Evolutionary conservation across 2,329 filamentous ascomycete genomes (phyloP).

Genomic region (Fusarium sp.): DNA sequence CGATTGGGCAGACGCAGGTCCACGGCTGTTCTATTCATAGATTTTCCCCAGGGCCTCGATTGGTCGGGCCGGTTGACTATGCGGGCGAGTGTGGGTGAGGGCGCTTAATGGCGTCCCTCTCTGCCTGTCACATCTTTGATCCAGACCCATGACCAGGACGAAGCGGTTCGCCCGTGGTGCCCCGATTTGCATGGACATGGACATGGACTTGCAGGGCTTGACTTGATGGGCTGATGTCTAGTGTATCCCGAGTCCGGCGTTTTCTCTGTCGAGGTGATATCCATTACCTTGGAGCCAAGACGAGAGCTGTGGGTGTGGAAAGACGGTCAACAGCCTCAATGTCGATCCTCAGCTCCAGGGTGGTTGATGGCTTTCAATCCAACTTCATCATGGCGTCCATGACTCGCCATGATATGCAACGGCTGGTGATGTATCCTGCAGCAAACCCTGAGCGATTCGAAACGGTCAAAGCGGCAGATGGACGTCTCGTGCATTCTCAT

Average conservation of each 20-base stretch:
- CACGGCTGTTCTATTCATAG: slow-evolving; percentile 43
- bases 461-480: slow-evolving; percentile 5
- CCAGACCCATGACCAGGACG: slow-evolving; percentile 22
- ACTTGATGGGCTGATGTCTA: slow-evolving; percentile 25
- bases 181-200: slow-evolving; percentile 34
- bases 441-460: background rate
- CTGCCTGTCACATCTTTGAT: slow-evolving; percentile 35
- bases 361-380: background rate
- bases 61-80: slow-evolving; percentile 32
- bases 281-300: background rate
- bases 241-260: background rate
- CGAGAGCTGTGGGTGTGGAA: slow-evolving; percentile 6
- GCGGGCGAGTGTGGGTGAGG: slow-evolving; percentile 41
- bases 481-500: background rate
- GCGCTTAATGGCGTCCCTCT: slow-evolving; percentile 43
- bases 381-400: background rate
- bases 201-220: slow-evolving; percentile 21
- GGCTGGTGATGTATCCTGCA: background rate
- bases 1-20: slow-evolving; percentile 28
- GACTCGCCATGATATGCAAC: background rate
- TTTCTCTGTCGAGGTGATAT: background rate
- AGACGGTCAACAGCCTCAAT: slow-evolving; percentile 26
- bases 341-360: background rate
- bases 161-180: slow-evolving; percentile 25
- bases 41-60: slow-evolving; percentile 25